These are phyloP conservation scores for Bretschneidera sinensis DNA, from an alignment of 345 rosid species.

Conservation along the genomic window DNA sequence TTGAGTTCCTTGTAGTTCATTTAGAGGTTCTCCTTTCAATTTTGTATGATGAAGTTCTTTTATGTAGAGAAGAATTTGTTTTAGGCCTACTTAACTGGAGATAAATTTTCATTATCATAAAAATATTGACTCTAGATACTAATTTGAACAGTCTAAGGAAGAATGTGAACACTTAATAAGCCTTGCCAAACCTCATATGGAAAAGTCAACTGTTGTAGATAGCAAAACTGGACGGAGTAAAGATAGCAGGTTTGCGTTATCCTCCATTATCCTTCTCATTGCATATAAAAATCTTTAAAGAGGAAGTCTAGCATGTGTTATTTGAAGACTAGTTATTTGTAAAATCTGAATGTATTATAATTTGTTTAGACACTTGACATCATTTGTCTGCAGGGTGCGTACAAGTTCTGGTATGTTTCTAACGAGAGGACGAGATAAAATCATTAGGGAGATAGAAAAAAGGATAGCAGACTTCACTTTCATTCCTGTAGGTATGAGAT, in stretches of 20 bases:
- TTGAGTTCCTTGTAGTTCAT: neutral
- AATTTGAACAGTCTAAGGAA: conserved; percentile 59
- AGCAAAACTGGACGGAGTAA: conserved; percentile 74
- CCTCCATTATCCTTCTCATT: neutral
- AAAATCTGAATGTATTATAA: neutral
- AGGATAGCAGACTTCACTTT: conserved; percentile 86
- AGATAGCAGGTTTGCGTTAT: conserved; percentile 68
- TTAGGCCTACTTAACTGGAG: neutral
- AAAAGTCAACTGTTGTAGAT: conserved; percentile 86
- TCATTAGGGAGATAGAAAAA: conserved; percentile 61
- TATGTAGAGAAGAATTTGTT: neutral
- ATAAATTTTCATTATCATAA: neutral
- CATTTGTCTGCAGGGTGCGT: conserved; percentile 57
- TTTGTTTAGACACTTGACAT: conserved; percentile 12
- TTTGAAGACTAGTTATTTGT: conserved; percentile 2
- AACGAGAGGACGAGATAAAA: conserved; percentile 64
- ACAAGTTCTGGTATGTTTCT: conserved; percentile 92
- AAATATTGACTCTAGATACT: neutral
- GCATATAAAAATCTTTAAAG: neutral
- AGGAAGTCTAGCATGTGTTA: neutral
- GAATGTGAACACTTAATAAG: conserved; percentile 83
- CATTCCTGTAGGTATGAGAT: conserved; percentile 65
- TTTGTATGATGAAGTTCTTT: too few relatives aligned
- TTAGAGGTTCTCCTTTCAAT: neutral
- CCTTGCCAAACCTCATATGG: conserved; percentile 85